Base-by-base conservation (phyloP, 352 stramenopile species). In the Globisporangium polare region DNA sequence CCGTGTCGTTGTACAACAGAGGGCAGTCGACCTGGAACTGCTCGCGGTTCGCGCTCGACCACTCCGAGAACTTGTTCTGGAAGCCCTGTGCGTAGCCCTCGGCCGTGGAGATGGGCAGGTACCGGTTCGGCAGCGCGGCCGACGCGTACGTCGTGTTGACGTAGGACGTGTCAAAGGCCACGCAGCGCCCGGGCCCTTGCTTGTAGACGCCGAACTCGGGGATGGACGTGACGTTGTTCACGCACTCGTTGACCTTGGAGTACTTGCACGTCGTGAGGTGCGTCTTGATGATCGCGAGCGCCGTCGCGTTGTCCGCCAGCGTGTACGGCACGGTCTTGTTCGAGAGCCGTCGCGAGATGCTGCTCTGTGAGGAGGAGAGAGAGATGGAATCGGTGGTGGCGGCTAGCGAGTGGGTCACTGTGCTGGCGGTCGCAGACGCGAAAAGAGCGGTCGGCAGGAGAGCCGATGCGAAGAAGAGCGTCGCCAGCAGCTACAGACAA, bases 11-110 rank as follows among this genome's bases (percentile, higher is more conserved):
- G 63, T 91, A 94, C 45, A 94, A 62, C 29, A 89, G 17, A 6
- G 83, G 77, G 42, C 85, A 94, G 58, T 92, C 83, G 17, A 69
- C 54, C 50, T 87, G 67, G 64, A 94, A 92, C 37, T 81, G 75
- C 2, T 75, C 69, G 50, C 86, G 72, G 63, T 89, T 92, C 13
- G 42, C 57, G 35, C 63, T 56, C 4, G 71, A 78, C 83, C 85
- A 94, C 50, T 82, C 56, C 9, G 81, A 91, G 39, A 91, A 91
- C 42, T 87, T 83, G 61, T 92, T 94, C 29, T 64, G 59, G 53
- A 85, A 88, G 10, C 82, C 82, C 31, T 85, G 65, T 3, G 64
- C 60, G 62, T 79, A 69, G 7, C 79, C 83, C 22, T 90, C 80
- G 27, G 83, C 62, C 22, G 73, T 74, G 7, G 41, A 71, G 51